phyloP scores from a whole-genome alignment of 345 rosid genomes.

The Erysimum cheiranthoides region DNA sequence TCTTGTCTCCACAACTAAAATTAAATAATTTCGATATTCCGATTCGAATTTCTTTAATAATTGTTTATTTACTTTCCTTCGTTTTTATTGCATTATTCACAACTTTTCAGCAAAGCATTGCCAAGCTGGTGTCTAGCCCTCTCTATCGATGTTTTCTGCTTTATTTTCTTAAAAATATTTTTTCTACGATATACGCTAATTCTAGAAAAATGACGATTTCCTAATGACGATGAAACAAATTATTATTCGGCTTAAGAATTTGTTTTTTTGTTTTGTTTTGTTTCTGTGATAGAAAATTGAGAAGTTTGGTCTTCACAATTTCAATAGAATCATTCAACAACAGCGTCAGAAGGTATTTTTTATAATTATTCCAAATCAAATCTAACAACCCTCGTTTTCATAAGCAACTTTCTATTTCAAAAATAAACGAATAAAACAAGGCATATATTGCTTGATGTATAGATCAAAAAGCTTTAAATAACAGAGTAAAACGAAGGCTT shows the following conservation, averaged over 20 bases:
- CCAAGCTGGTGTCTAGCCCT: conserved; percentile 32
- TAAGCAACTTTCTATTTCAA: conserved; percentile 22
- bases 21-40: conserved; percentile 19
- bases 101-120: conserved; percentile 46
- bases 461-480: conserved; percentile 35
- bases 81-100: conserved; percentile 37
- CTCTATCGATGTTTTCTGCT: background rate
- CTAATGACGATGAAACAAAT: conserved; percentile 11
- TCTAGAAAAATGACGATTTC: background rate
- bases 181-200: background rate
- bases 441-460: conserved; percentile 43
- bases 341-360: conserved; percentile 19
- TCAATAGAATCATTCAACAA: conserved; percentile 22
- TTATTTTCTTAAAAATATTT: background rate
- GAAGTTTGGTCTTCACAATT: background rate
- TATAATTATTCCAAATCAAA: conserved; percentile 30
- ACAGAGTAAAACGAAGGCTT: conserved; percentile 18
- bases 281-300: background rate
- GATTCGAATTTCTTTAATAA: conserved; percentile 12
- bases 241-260: background rate
- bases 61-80: conserved; percentile 17
- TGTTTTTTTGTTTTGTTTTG: background rate
- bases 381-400: conserved; percentile 43
- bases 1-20: conserved; percentile 37
- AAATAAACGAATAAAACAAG: conserved; percentile 39